Evolutionary conservation across 2,329 filamentous ascomycete genomes (phyloP).

Genomic region (Phyllosticta citrichinensis): DNA sequence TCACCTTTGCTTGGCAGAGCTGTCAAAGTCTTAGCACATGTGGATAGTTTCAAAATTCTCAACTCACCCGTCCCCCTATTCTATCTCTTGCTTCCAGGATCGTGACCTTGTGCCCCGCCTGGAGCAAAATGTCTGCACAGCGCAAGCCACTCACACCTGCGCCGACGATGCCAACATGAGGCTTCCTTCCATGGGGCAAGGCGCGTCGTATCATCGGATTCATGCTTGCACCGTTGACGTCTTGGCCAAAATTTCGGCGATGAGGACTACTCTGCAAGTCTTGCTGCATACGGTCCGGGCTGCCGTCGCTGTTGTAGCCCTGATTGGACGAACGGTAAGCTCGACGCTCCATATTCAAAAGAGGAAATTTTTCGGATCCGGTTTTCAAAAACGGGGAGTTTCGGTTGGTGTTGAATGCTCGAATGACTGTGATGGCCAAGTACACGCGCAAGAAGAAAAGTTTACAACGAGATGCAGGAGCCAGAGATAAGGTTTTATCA

Average conservation of each 20-base stretch:
- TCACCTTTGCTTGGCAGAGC: constrained; percentile 38
- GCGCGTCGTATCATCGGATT: constrained; percentile 21
- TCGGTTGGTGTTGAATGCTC: neutral
- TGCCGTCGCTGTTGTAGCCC: constrained; percentile 14
- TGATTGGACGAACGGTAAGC: constrained; percentile 17
- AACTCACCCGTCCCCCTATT: constrained; percentile 53
- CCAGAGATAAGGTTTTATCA: neutral
- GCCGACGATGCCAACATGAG: constrained; percentile 57
- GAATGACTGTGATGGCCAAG: neutral
- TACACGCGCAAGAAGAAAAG: neutral
- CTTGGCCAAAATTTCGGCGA: constrained; percentile 13
- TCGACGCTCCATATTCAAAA: constrained; percentile 17
- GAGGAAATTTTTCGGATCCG: neutral
- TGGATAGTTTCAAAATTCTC: neutral
- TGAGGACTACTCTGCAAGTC: constrained; percentile 25
- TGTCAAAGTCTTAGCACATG: constrained; percentile 15
- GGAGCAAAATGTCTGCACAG: constrained; percentile 57
- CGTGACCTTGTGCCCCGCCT: constrained; percentile 56
- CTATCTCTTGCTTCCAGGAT: constrained; percentile 59
- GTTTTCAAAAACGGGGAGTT: neutral
- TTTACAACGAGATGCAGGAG: neutral
- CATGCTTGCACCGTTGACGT: constrained; percentile 1
- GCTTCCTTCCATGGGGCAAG: constrained; percentile 28
- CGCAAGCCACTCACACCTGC: constrained; percentile 62
- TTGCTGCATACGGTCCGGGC: constrained; percentile 20